A percentile compares a stretch with the other conserved stretches of the same genome.
Conservation (phyloP, 1,139 yeast species). For the Scheffersomyces segobiensis region DNA sequence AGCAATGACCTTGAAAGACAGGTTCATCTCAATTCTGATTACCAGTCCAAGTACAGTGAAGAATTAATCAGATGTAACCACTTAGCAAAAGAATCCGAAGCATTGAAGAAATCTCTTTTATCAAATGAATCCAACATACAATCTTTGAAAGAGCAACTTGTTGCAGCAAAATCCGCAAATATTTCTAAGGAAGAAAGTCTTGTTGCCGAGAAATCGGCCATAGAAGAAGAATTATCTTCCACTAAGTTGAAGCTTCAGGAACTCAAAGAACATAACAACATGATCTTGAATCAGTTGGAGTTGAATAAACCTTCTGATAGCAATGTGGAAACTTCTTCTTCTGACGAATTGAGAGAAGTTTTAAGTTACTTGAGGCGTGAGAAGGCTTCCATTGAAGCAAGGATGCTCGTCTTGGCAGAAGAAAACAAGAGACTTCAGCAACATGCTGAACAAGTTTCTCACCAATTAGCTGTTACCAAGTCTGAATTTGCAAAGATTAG, state of each 20-base stretch:
- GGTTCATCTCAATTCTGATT: conserved; percentile 45
- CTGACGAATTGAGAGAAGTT: conserved; percentile 50
- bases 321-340: not conserved
- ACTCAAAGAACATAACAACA: conserved; percentile 62
- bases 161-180: conserved; percentile 17
- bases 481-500: conserved; percentile 42
- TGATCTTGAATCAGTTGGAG: conserved; percentile 73
- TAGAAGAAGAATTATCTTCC: conserved; percentile 55
- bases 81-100: conserved; percentile 46
- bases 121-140: conserved; percentile 36
- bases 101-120: conserved; percentile 44
- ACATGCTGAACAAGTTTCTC: conserved; percentile 35
- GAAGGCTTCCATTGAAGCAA: conserved; percentile 70
- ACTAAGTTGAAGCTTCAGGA: conserved; percentile 53
- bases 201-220: conserved; percentile 30
- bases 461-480: conserved; percentile 47
- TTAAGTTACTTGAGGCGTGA: conserved; percentile 70
- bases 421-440: conserved; percentile 52
- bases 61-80: conserved; percentile 60
- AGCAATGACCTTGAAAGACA: conserved; percentile 53
- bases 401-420: conserved; percentile 48
- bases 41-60: conserved; percentile 56
- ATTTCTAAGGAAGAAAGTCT: conserved; percentile 26
- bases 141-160: conserved; percentile 28
- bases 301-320: conserved; percentile 23